These are phyloP conservation scores for Umbilicaria muhlenbergii DNA, from an alignment of 495 filamentous ascomycete species.

Conservation along the genomic window DNA sequence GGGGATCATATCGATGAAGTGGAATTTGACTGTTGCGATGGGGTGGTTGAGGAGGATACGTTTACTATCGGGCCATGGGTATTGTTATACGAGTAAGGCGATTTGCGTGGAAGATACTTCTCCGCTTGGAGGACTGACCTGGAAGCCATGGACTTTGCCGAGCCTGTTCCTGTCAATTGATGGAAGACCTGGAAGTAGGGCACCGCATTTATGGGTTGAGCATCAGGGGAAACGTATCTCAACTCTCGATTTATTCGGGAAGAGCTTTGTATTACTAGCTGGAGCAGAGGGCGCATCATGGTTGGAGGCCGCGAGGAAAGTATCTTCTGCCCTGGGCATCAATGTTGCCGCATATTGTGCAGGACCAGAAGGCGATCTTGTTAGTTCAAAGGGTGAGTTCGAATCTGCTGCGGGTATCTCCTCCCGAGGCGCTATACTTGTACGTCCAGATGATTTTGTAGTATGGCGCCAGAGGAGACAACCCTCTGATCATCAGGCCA, in stretches of 20 bases:
- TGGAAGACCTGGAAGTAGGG: constrained; percentile 1
- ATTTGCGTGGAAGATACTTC: constrained; percentile 1
- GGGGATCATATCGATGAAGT: not conserved
- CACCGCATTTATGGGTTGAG: constrained; percentile 3
- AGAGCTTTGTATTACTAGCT: constrained; percentile 3
- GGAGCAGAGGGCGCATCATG: constrained; percentile 1
- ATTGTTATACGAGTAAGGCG: constrained; percentile 1
- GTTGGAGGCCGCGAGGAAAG: constrained; percentile 1
- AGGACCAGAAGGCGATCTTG: not conserved
- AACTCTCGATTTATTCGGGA: not conserved
- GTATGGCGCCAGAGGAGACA: too few species aligned
- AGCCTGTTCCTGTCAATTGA: constrained; percentile 1
- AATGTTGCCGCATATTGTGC: not conserved
- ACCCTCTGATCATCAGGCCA: too few species aligned
- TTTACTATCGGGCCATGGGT: not conserved
- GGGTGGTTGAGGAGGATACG: not conserved
- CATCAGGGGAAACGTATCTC: constrained; percentile 1
- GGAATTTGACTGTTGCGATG: not conserved
- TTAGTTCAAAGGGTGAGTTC: not conserved
- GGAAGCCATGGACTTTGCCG: constrained; percentile 2
- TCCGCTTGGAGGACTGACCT: constrained; percentile 3
- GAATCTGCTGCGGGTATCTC: not conserved
- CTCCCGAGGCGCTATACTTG: not conserved
- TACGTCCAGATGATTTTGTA: too few species aligned
- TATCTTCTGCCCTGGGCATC: not conserved